Percentiles rank a stretch among this genome's conserved stretches.
These are phyloP conservation scores for Pythium volutum DNA, from an alignment of 352 stramenopile species.

Conservation along the genomic window DNA sequence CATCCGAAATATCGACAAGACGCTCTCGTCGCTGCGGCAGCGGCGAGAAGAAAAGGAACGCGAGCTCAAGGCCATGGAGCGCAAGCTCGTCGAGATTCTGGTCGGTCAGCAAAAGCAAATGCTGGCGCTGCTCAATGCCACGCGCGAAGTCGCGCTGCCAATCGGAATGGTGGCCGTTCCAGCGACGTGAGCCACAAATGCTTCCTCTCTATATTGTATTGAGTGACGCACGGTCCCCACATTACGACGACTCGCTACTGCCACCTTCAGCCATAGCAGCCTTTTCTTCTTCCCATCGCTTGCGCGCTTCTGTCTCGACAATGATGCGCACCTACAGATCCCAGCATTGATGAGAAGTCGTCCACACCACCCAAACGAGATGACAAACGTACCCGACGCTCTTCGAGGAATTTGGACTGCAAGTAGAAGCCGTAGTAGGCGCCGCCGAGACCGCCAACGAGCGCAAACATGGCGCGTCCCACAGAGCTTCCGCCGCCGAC, in stretches of 20 bases:
- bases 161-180: slow-evolving; percentile 7
- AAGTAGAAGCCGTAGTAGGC: slow-evolving; percentile 82
- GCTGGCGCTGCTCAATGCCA: slow-evolving; percentile 44
- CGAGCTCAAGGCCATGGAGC: slow-evolving; percentile 73
- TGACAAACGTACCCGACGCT: slow-evolving; percentile 44
- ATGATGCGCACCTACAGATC: slow-evolving; percentile 35
- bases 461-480: slow-evolving; percentile 59
- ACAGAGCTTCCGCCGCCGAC: slow-evolving; percentile 71
- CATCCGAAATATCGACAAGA: slow-evolving; percentile 59
- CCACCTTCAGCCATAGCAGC: neutral
- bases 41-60: slow-evolving; percentile 68
- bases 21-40: slow-evolving; percentile 44
- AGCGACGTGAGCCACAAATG: neutral
- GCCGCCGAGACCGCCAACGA: slow-evolving; percentile 62
- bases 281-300: slow-evolving; percentile 54
- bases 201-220: neutral
- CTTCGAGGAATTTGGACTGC: slow-evolving; percentile 83
- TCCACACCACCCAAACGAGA: neutral
- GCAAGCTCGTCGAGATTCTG: slow-evolving; percentile 80
- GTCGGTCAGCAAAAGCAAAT: slow-evolving; percentile 85
- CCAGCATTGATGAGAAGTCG: neutral
- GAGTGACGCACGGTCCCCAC: neutral
- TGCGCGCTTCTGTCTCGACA: slow-evolving; percentile 63
- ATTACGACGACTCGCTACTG: neutral
- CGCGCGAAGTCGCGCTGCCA: slow-evolving; percentile 33